These are phyloP conservation scores for Mimosa bimucronata DNA, from an alignment of 306 rosid genomes.

Conservation along the genomic window DNA sequence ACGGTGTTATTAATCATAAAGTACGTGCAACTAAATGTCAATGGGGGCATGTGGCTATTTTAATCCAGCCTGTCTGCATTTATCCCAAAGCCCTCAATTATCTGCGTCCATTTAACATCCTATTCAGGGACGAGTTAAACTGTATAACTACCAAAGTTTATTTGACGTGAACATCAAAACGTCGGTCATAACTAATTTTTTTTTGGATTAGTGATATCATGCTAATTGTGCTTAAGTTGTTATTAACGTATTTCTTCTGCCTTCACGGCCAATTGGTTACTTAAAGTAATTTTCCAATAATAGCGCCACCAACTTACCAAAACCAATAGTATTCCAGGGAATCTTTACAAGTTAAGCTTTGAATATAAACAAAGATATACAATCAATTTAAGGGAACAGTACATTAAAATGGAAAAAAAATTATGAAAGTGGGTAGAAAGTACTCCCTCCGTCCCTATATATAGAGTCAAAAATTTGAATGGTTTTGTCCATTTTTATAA, in stretches of 20 bases:
- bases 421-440: not conserved
- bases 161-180: slow-evolving; percentile 1
- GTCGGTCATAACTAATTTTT: not conserved
- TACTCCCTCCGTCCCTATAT: too few relatives aligned
- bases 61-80: not conserved
- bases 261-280: not conserved
- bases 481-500: too few relatives aligned
- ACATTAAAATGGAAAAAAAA: not conserved
- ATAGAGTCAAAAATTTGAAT: too few relatives aligned
- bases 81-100: not conserved
- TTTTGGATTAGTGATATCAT: slow-evolving; percentile 5
- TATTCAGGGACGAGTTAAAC: not conserved
- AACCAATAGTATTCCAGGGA: not conserved
- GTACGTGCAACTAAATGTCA: not conserved
- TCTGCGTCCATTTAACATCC: not conserved
- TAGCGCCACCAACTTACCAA: slow-evolving; percentile 23
- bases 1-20: too few relatives aligned
- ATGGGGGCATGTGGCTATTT: not conserved
- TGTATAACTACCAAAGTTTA: not conserved
- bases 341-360: not conserved
- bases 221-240: slow-evolving; percentile 28
- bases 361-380: not conserved
- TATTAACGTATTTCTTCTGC: slow-evolving; percentile 4
- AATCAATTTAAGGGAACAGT: not conserved
- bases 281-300: not conserved